Evolutionary conservation across 345 rosid species (phyloP).

Genomic region (Camelina neglecta): DNA sequence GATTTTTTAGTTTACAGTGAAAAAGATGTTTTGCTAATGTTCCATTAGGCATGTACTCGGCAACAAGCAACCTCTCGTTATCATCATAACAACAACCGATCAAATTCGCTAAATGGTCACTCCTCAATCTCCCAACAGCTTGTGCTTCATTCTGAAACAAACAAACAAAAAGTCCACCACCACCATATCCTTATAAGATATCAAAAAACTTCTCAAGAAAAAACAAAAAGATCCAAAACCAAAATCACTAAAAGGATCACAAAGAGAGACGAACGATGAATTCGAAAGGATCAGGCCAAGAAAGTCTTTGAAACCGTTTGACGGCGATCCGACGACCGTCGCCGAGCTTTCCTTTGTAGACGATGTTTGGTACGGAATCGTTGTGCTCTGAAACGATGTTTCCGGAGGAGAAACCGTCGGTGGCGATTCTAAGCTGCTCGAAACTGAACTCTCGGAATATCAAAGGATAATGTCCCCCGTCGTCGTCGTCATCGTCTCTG

Average conservation of each 20-base stretch:
- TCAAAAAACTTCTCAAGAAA: not conserved
- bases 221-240: not conserved
- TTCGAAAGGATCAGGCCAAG: slow-evolving; percentile 80
- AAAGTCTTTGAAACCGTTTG: slow-evolving; percentile 64
- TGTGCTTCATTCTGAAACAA: slow-evolving; percentile 73
- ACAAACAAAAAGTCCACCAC: not conserved
- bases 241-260: not conserved
- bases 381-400: slow-evolving; percentile 78
- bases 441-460: slow-evolving; percentile 63
- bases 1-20: slow-evolving; percentile 61
- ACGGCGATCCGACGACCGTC: slow-evolving; percentile 67
- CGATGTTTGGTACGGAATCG: slow-evolving; percentile 70
- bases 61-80: slow-evolving; percentile 80
- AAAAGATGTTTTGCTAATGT: slow-evolving; percentile 93
- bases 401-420: slow-evolving; percentile 59
- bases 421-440: slow-evolving; percentile 65
- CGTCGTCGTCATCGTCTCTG: slow-evolving; percentile 11
- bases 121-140: slow-evolving; percentile 82
- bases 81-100: slow-evolving; percentile 90
- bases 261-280: slow-evolving; percentile 55
- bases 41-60: slow-evolving; percentile 92
- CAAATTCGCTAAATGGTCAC: slow-evolving; percentile 81
- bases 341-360: slow-evolving; percentile 66
- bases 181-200: too few species aligned
- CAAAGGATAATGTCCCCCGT: slow-evolving; percentile 37